Evolutionary conservation across 306 rosid species (phyloP), one percentile per base, ranked within the genome.

Genomic region (Corylus americana): DNA sequence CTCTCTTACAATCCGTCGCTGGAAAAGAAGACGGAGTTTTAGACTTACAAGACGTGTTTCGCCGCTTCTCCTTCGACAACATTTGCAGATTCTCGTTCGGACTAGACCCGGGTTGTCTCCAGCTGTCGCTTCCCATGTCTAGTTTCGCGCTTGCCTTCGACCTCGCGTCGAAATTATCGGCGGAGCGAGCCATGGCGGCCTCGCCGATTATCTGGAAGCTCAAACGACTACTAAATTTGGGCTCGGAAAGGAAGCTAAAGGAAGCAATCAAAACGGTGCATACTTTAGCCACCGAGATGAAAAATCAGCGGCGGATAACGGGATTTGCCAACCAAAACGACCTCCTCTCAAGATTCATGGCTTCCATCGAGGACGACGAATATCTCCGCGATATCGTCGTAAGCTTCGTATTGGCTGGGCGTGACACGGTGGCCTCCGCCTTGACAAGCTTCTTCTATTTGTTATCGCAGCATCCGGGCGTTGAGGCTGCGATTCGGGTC

Each of bases 261-360:
- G 86, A 84, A 39, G 90, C 98, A 0, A 86, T 95, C 1, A 70
- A 13, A 0, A 67, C 77, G 25, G 90, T 95, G 9, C 83, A 90
- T 50, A 64, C 37, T 18, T 18, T 86, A 3, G 98, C 96, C 0
- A 25, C 39, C 0, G 83, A 67, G 58, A 79, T 95, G 81, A 92
- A 90, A 31, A 20, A 71, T 0, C 83, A 81, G 9, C 74, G 92
- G 11, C 84, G 89, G 0, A 48, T 75, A 31, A 75, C 66, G 73
- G 94, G 91, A 0, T 76, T 77, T 27, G 29, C 61, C 0, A 2
- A 62, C 0, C 58, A 86, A 2, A 77, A 87, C 2, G 98, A 95
- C 74, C 92, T 95, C 44, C 86, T 95, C 2, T 90, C 98, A 9
- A 81, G 97, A 3, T 95, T 92, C 80, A 95, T 95, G 98, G 84